phyloP scores from a whole-genome alignment of 1,284 basidiomycete species.

The Ganoderma multipileum region DNA sequence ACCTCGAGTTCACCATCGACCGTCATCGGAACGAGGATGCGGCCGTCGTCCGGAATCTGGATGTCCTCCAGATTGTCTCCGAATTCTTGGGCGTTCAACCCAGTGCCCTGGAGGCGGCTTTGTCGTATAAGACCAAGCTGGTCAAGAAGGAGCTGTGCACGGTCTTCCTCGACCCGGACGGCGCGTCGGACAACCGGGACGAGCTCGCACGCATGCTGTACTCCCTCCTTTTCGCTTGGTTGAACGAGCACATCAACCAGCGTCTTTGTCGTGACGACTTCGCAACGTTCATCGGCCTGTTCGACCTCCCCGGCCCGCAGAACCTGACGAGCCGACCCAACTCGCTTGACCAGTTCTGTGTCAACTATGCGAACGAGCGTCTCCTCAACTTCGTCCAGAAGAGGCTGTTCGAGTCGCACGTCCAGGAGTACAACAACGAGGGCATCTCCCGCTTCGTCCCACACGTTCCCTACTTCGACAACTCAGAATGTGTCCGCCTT shows the following conservation, averaged over 20 bases:
- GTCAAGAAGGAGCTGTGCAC: conserved; percentile 96
- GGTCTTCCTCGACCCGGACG: conserved; percentile 94
- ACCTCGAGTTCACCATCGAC: conserved; percentile 93
- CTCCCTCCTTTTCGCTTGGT: conserved; percentile 94
- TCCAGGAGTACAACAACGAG: conserved; percentile 85
- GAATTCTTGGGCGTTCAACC: conserved; percentile 91
- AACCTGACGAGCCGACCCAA: conserved; percentile 87
- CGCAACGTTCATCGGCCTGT: conserved; percentile 90
- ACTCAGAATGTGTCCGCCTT: conserved; percentile 88
- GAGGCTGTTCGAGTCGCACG: conserved; percentile 80
- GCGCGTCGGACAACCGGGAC: conserved; percentile 91
- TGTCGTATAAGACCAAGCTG: conserved; percentile 93
- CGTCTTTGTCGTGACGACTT: conserved; percentile 93
- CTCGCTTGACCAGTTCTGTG: conserved; percentile 94
- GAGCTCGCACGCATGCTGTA: conserved; percentile 94
- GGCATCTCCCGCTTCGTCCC: conserved; percentile 80
- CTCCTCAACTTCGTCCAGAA: conserved; percentile 87
- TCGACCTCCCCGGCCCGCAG: conserved; percentile 95
- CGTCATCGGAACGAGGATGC: conserved; percentile 85
- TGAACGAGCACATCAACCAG: conserved; percentile 96
- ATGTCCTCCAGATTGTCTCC: conserved; percentile 82
- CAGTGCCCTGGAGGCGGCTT: conserved; percentile 78
- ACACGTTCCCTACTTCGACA: conserved; percentile 87
- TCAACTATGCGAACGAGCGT: conserved; percentile 96
- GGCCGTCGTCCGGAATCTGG: conserved; percentile 84